Evolutionary conservation across 2,329 filamentous ascomycete genomes (phyloP), one percentile per base, ranked within the genome.

Genomic region (Neobulgaria alba): DNA sequence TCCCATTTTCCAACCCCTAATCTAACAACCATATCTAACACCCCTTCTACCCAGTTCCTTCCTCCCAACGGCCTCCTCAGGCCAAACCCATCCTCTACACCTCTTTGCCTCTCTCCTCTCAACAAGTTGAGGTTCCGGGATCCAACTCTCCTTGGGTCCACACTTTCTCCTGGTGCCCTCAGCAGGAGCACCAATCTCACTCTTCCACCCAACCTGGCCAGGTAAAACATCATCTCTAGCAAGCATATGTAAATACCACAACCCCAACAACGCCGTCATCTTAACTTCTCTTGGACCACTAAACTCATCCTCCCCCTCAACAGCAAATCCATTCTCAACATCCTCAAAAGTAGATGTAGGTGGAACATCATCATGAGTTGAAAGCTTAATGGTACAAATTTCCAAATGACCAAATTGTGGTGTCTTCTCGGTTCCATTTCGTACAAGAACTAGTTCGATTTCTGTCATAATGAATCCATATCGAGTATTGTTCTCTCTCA

Each of bases 391-490:
- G 32, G 68, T 72, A 14, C 69, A 67, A 19, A 94, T 73, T 61
- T 96, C 89, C 4, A 95, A 69, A 17, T 34, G 29, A 9, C 38
- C 38, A 15, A 40, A 95, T 60, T 87, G 79, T 0, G 89, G 89
- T 1, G 79, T 78, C 30, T 71, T 65, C 56, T 72, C 81, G 52
- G 60, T 75, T 38, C 89, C 88, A 51, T 84, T 85, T 55, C 89
- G 85, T 1, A 95, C 87, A 53, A 92, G 79, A 29, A 95, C 81
- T 7, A 95, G 79, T 66, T 96, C 90, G 54, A 95, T 95, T 65
- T 95, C 90, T 1, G 87, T 95, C 58, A 95, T 79, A 62, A 96
- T 90, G 69, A 95, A 96, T 40, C 90, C 90, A 62, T 95, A 96
- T 44, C 90, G 81, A 60, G 86, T 93, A 51, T 81, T 80, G 65